These are phyloP conservation scores for Fomitiporia mediterranea DNA, from an alignment of 1,284 basidiomycete genomes.

Conservation along the genomic window DNA sequence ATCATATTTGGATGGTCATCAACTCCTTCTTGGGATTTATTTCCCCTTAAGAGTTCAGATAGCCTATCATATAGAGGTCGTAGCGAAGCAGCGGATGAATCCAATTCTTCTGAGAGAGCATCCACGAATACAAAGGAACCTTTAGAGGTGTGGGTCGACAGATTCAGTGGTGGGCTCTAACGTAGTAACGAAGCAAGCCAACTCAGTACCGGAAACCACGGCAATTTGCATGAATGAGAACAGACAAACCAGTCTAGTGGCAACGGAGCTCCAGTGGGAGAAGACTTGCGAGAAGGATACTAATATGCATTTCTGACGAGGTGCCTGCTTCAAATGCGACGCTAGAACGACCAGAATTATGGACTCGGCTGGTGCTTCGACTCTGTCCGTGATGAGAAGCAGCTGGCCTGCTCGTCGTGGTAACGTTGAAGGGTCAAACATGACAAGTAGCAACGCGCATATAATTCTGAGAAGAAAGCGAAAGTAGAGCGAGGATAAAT, in stretches of 20 bases:
- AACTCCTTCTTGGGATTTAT: not conserved
- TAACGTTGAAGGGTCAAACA: slow-evolving; percentile 17
- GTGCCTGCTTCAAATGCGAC: slow-evolving; percentile 46
- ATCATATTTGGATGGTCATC: slow-evolving; percentile 27
- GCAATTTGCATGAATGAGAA: too few species aligned
- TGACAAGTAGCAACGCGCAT: not conserved
- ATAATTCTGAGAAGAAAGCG: not conserved
- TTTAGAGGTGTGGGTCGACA: slow-evolving; percentile 40
- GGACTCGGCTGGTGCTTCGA: slow-evolving; percentile 64
- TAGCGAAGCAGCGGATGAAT: slow-evolving; percentile 21
- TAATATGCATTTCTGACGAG: slow-evolving; percentile 38
- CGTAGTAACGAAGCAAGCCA: not conserved
- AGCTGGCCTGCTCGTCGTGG: slow-evolving; percentile 34
- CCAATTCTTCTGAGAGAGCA: slow-evolving; percentile 25
- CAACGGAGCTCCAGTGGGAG: slow-evolving; percentile 55
- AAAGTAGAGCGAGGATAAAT: too few species aligned
- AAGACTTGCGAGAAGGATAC: slow-evolving; percentile 54
- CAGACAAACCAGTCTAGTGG: slow-evolving; percentile 48
- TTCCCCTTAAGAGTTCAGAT: not conserved
- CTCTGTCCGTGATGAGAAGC: slow-evolving; percentile 60
- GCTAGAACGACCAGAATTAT: slow-evolving; percentile 49
- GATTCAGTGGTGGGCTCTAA: slow-evolving; percentile 45
- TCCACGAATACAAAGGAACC: slow-evolving; percentile 51
- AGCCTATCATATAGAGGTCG: slow-evolving; percentile 26
- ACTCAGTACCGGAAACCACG: not conserved